Base-by-base conservation (phyloP, 2,329 filamentous ascomycete species). In the Cercospora nicotianae region DNA sequence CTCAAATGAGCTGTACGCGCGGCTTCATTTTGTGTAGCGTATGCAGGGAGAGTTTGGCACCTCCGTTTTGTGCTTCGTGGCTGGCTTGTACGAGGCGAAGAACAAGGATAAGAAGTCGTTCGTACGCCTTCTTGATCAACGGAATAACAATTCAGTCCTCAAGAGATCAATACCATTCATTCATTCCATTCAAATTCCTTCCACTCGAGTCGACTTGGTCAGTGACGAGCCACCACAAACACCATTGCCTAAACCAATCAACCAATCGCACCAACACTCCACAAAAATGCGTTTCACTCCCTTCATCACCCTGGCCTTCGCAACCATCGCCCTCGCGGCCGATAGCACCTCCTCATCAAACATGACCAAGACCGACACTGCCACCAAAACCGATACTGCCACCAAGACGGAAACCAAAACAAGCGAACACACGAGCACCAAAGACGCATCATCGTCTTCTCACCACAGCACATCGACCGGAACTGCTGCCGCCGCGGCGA, bases 211-310 rank as follows among this genome's bases (percentile, higher is more conserved):
- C 33, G 33, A 16, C 13, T 39, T 3, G 1, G 7, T 39, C 33
- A 39, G 5, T 39, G 13, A 39, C 33, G 2, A 39, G 12, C 33
- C 33, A 39, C 33, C 13, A 39, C 33, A 39, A n/a, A 45, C n/a
- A 45, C 3, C 42, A 45, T 6, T 5, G 23, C 20, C 23, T 39
- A 53, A 13, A 5, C 48, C 18, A 33, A 58, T 2, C 55, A 58
- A 58, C 16, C 26, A 10, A 60, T 4, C 13, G 5, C 5, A 60
- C n/a, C 13, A 48, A 48, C 26, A 30, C 13, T 9, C 10, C 7
- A 12, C 45, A 16, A 63, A 33, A 33, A 63, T 63, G 60, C 60
- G 42, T 20, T 36, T n/a, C 45, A 63, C 60, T 7, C 20, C 60
- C 2, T 3, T 55, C 45, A 5, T 63, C 45, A 63, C 45, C 28